These are phyloP conservation scores for Ophiostoma quercus DNA, from an alignment of 2,329 filamentous ascomycete species.

Conservation along the genomic window DNA sequence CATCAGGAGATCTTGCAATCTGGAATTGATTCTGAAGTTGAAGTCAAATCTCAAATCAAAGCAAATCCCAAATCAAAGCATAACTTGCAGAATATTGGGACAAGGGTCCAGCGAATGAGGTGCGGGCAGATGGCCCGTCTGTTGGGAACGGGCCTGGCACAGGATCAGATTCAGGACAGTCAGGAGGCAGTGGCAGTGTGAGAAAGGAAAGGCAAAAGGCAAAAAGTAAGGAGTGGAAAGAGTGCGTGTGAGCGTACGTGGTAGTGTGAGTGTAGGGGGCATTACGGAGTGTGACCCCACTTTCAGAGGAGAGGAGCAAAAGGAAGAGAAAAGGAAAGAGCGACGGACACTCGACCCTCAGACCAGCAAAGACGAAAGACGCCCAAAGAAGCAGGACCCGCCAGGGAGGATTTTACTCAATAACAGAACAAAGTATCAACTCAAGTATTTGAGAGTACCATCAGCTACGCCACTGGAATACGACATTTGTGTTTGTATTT, in stretches of 20 bases:
- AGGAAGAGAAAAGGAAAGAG: neutral
- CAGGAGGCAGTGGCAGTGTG: neutral
- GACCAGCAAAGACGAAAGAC: neutral
- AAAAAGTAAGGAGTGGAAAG: neutral
- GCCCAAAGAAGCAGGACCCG: neutral
- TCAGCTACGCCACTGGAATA: neutral
- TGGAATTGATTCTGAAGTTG: too few species aligned
- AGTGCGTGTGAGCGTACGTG: neutral
- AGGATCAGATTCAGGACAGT: neutral
- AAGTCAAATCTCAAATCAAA: too few species aligned
- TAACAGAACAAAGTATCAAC: neutral
- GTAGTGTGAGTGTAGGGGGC: neutral
- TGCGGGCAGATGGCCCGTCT: conserved; percentile 4
- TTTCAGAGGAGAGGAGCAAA: neutral
- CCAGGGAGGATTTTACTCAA: neutral
- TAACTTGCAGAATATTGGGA: neutral
- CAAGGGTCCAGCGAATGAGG: neutral
- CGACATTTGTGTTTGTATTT: neutral
- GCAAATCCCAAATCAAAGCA: neutral
- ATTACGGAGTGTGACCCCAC: neutral
- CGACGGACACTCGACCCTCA: neutral
- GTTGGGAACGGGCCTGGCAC: neutral
- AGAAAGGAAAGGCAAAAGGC: neutral
- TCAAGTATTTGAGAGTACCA: neutral
- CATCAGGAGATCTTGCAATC: neutral